phyloP scores from a whole-genome alignment of 768 basidiomycete species.

The Tephrocybe sp. region DNA sequence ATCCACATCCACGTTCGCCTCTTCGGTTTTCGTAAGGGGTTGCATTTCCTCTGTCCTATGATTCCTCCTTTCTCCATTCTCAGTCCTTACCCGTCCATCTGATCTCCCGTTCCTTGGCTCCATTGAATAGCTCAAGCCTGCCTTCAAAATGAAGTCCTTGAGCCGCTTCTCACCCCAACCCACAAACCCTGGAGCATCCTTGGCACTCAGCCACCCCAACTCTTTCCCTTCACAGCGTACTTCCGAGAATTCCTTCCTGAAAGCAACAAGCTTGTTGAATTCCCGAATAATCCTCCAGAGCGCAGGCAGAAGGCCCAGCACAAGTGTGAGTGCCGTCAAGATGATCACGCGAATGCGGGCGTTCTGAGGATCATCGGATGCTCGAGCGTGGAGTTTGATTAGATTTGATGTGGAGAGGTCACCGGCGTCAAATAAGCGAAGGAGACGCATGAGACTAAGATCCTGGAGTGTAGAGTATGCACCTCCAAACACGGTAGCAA shows the following conservation, averaged over 20 bases:
- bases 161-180: slow-evolving; percentile 74
- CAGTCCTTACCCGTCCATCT: slow-evolving; percentile 27
- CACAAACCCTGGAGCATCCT: slow-evolving; percentile 62
- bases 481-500: slow-evolving; percentile 48
- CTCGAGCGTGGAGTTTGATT: slow-evolving; percentile 31
- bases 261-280: slow-evolving; percentile 55
- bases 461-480: slow-evolving; percentile 71
- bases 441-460: slow-evolving; percentile 72
- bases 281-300: slow-evolving; percentile 65
- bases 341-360: slow-evolving; percentile 67
- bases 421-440: slow-evolving; percentile 55
- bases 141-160: slow-evolving; percentile 66
- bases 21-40: slow-evolving; percentile 41
- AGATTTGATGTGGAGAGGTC: slow-evolving; percentile 32
- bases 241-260: slow-evolving; percentile 59
- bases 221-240: slow-evolving; percentile 68
- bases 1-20: slow-evolving; percentile 56
- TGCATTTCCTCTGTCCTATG: slow-evolving; percentile 40
- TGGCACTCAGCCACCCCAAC: slow-evolving; percentile 72
- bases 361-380: slow-evolving; percentile 35
- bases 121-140: slow-evolving; percentile 63
- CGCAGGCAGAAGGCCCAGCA: slow-evolving; percentile 64
- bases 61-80: slow-evolving; percentile 27
- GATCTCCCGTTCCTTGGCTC: slow-evolving; percentile 31
- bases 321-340: slow-evolving; percentile 59